phyloP scores from a whole-genome alignment of 208 protist species.

The Wallacemonas sp. region DNA sequence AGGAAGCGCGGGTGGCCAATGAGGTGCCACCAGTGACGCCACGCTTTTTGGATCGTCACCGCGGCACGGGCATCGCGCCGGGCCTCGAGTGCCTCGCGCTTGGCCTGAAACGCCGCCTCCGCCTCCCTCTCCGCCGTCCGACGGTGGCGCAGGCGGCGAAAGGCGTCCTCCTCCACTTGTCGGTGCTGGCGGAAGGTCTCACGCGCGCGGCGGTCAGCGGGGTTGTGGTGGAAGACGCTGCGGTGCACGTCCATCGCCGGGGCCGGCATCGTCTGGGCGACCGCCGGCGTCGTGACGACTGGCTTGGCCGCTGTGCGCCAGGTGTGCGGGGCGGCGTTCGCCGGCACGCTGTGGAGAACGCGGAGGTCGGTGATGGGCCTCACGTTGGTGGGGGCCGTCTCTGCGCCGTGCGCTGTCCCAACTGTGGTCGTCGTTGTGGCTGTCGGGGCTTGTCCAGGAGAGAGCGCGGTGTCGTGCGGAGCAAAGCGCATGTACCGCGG shows the following conservation, averaged over 20 bases:
- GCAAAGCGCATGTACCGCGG: conserved; percentile 15
- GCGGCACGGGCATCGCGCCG: conserved; percentile 56
- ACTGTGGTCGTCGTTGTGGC: no score
- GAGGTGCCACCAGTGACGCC: conserved; percentile 68
- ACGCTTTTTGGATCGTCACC: conserved; percentile 48
- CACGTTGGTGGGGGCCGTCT: no score
- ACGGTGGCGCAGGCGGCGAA: not conserved
- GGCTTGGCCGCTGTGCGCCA: not conserved
- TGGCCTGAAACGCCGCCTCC: conserved; percentile 22
- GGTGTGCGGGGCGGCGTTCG: no score
- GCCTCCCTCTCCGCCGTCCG: conserved; percentile 20
- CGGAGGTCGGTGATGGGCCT: no score
- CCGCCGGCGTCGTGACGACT: not conserved
- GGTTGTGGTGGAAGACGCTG: conserved; percentile 1
- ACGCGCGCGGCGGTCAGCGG: not conserved
- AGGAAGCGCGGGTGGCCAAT: conserved; percentile 51
- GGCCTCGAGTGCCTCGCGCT: conserved; percentile 24
- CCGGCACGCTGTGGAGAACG: no score
- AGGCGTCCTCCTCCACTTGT: conserved; percentile 27
- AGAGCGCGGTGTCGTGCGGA: not conserved
- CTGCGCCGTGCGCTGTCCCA: no score
- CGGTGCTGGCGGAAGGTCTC: conserved; percentile 5
- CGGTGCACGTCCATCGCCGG: not conserved
- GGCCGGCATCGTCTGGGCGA: not conserved
- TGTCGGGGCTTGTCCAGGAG: no score